Base-by-base conservation (phyloP, 108 stramenopile genomes). In the Epipyxis sp. region DNA sequence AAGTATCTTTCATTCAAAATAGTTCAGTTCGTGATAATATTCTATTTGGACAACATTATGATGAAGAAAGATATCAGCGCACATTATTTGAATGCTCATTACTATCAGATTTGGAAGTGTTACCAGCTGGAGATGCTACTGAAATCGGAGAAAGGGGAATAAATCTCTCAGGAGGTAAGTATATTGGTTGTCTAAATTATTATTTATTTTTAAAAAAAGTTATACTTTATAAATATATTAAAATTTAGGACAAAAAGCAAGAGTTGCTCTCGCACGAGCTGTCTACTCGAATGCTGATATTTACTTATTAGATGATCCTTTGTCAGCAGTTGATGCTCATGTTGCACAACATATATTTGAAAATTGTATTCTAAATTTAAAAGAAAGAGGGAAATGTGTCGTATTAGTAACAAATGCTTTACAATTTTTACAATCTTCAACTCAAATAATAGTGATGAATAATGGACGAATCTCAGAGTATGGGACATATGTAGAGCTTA, bases 61-160 rank as follows among this genome's bases (percentile, higher is more conserved):
- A 95, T 39, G 85, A 88, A 65, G 87, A 87, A 44, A 83, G 85
- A 29, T 98, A 98, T 79, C 59, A 94, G 57, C 81, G 88, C 41
- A 88, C 89, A 32, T 43, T 99, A 30, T 54, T 79, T 37, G 86
- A 82, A 41, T 97, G 95, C 81, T 90, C 93, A 2, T 80, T 99
- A 40, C 59, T 74, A 0, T 91, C 88, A 37, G 98, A 99, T 82
- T 71, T 99, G 1, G 82, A 80, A n/a, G 44, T 88, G 44, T 84
- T 97, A 20, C 84, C 94, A 0, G 82, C 71, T 29, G 95, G 96
- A 0, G 98, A 99, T 79, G 80, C 76, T 76, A 96, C 94, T 1
- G 95, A 97, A 84, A 96, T 98, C 82, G 97, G 97, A 39, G 95
- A 98, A 86, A 90, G 90, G 35, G 96, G 94, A 34, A 91, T 96